phyloP scores from a whole-genome alignment of 768 basidiomycete genomes.

The Porpolomopsis calyptriformis region DNA sequence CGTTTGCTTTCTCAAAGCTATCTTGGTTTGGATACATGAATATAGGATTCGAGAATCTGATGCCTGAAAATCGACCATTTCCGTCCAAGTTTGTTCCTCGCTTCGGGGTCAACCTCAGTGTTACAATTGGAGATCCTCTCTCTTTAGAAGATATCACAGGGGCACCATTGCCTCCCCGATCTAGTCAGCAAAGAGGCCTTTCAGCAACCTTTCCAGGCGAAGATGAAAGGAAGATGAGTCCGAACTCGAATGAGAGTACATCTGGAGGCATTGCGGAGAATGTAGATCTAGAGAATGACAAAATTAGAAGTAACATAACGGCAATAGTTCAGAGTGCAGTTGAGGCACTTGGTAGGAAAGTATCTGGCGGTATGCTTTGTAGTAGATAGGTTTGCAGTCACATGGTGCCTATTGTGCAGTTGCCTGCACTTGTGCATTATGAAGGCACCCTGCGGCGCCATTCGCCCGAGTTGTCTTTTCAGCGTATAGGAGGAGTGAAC shows the following conservation, averaged over 20 bases:
- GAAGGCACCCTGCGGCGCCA: no score
- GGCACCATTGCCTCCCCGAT: background rate
- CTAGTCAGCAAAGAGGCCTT: background rate
- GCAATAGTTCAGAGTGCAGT: constrained; percentile 42
- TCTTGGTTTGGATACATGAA: no score
- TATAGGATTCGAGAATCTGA: constrained; percentile 70
- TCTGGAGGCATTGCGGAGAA: background rate
- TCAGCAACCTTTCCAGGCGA: no score
- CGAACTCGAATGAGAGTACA: background rate
- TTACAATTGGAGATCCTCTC: constrained; percentile 76
- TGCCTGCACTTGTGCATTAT: no score
- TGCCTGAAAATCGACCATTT: constrained; percentile 76
- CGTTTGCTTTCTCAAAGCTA: background rate
- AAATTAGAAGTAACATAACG: constrained; percentile 44
- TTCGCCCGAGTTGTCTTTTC: no score
- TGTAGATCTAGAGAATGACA: constrained; percentile 7
- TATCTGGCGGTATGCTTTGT: constrained; percentile 11
- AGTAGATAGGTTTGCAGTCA: no score
- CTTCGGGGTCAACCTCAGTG: constrained; percentile 48
- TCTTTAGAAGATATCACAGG: constrained; percentile 28
- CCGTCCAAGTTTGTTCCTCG: constrained; percentile 67
- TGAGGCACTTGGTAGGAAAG: constrained; percentile 39
- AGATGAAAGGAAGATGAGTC: background rate
- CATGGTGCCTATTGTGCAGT: no score
- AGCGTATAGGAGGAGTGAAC: background rate